Evolutionary conservation across 352 stramenopile genomes (phyloP).

Genomic region (Phytophthora vignae): DNA sequence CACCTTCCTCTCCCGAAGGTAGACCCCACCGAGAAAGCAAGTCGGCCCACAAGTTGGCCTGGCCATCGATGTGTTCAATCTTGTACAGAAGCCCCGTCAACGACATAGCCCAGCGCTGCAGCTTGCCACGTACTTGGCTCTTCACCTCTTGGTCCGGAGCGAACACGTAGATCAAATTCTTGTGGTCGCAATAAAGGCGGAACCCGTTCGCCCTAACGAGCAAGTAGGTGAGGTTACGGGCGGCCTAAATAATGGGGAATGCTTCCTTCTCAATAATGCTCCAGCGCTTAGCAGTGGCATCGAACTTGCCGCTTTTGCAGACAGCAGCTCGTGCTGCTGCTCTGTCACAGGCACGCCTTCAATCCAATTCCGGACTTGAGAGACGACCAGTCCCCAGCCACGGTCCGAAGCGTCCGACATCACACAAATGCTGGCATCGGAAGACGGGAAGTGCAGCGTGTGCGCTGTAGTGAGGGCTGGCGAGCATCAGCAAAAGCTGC

Average conservation of each 20-base stretch:
- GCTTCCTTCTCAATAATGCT: constrained; percentile 29
- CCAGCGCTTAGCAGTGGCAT: constrained; percentile 5
- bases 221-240: constrained; percentile 17
- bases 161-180: constrained; percentile 38
- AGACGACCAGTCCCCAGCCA: neutral
- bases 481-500: neutral
- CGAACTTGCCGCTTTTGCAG: constrained; percentile 21
- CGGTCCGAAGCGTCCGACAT: constrained; percentile 2
- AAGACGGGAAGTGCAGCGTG: neutral
- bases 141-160: constrained; percentile 15
- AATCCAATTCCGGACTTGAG: neutral
- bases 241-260: constrained; percentile 21
- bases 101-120: constrained; percentile 23
- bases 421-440: no score
- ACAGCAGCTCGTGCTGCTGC: constrained; percentile 14
- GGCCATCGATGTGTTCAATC: constrained; percentile 23
- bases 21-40: constrained; percentile 4
- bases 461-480: neutral
- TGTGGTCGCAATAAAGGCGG: constrained; percentile 32
- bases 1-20: neutral
- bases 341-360: neutral
- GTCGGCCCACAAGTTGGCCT: constrained; percentile 7
- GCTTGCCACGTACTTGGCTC: constrained; percentile 21
- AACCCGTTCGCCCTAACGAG: constrained; percentile 12
- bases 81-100: constrained; percentile 10